Evolutionary conservation across 345 rosid species (phyloP).

Genomic region (Capsella bursapastoris): DNA sequence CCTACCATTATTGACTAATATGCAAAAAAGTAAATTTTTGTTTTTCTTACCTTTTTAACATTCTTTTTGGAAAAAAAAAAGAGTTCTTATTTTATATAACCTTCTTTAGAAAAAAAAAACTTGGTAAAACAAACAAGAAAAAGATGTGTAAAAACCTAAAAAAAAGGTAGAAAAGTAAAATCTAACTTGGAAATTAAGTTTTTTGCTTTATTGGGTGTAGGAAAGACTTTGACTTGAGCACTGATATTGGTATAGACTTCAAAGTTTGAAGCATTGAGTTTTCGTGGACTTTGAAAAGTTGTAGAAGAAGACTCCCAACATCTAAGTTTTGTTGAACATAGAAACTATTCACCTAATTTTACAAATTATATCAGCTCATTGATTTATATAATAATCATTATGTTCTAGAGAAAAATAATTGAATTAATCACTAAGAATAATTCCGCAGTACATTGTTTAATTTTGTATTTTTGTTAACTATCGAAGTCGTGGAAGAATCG

Average conservation of each 20-base stretch:
- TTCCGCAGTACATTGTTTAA: too few species aligned
- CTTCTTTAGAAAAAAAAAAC: too few species aligned
- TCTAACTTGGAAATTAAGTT: constrained; percentile 35
- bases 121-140: background rate
- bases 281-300: constrained; percentile 42
- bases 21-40: constrained; percentile 3
- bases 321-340: constrained; percentile 23
- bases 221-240: constrained; percentile 47
- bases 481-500: too few species aligned
- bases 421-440: too few species aligned
- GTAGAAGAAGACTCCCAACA: constrained; percentile 24
- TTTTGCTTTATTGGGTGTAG: constrained; percentile 30
- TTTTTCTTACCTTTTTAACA: constrained; percentile 20
- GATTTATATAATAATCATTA: too few species aligned
- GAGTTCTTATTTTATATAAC: too few species aligned
- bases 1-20: constrained; percentile 23
- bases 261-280: constrained; percentile 33
- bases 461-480: too few species aligned
- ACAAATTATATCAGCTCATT: background rate
- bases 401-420: too few species aligned
- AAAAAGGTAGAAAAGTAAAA: constrained; percentile 23
- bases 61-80: background rate
- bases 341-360: constrained; percentile 12
- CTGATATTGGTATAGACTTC: constrained; percentile 36
- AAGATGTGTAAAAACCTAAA: background rate